phyloP scores from a whole-genome alignment of 192 early-diverging fungal species.

The Pilaira anomala region DNA sequence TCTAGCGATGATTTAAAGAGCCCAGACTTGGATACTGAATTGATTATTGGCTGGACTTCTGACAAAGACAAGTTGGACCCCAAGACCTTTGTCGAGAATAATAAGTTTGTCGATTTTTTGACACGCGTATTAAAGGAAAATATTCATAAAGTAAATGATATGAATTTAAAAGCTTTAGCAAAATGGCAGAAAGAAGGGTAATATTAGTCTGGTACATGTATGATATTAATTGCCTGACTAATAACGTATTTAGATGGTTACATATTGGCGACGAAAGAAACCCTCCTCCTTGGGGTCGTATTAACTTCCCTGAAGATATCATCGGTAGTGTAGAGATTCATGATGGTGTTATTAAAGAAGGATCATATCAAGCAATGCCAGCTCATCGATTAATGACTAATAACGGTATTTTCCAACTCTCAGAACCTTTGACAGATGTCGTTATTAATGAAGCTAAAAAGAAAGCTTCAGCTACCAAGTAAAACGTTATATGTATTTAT shows the following conservation, averaged over 20 bases:
- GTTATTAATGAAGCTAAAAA: conserved; percentile 26
- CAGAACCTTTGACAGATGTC: conserved; percentile 41
- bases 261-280: conserved; percentile 41
- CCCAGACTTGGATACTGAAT: conserved; percentile 8
- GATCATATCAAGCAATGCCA: conserved; percentile 56
- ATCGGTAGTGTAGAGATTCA: conserved; percentile 55
- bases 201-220: too few species aligned
- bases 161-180: conserved; percentile 33
- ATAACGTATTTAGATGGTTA: conserved; percentile 26
- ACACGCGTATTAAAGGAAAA: conserved; percentile 23
- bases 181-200: conserved; percentile 43
- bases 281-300: conserved; percentile 44
- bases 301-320: conserved; percentile 59
- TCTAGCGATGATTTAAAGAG: conserved; percentile 4
- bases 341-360: conserved; percentile 43
- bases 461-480: not conserved
- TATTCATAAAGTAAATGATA: conserved; percentile 32
- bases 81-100: conserved; percentile 30
- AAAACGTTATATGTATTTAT: too few species aligned
- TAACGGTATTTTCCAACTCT: conserved; percentile 52
- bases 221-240: not conserved
- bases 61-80: conserved; percentile 21
- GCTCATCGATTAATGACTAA: conserved; percentile 52
- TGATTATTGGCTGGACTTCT: conserved; percentile 35
- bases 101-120: conserved; percentile 28